These are phyloP conservation scores for Penicillium griseofulvum DNA, from an alignment of 2,329 filamentous ascomycete species.

Conservation along the genomic window DNA sequence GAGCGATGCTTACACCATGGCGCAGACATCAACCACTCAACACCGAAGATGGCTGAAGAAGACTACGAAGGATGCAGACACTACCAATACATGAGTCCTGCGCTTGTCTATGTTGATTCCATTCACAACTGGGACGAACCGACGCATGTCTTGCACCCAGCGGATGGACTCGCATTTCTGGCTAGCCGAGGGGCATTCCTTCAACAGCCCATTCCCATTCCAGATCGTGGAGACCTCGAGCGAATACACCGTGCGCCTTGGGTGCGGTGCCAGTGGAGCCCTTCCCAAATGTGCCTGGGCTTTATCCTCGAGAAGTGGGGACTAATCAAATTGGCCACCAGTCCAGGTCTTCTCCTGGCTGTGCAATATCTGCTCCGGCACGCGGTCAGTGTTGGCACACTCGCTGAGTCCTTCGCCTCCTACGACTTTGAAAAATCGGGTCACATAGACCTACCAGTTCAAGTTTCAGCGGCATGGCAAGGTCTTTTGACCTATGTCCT, in stretches of 20 bases:
- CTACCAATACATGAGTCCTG: background rate
- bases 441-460: background rate
- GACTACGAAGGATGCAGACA: too few species aligned
- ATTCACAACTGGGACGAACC: background rate
- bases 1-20: background rate
- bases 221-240: background rate
- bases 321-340: background rate
- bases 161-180: background rate
- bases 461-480: background rate
- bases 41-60: too few species aligned
- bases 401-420: background rate
- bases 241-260: background rate
- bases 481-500: background rate
- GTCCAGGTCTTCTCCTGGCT: background rate
- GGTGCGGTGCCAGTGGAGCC: background rate
- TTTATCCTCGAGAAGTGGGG: background rate
- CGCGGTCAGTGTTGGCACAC: background rate
- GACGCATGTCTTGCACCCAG: background rate
- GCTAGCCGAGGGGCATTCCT: background rate
- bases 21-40: background rate
- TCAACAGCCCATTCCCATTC: background rate
- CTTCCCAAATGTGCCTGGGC: background rate
- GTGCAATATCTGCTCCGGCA: background rate
- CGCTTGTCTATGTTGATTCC: background rate
- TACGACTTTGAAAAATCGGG: background rate